phyloP scores from a whole-genome alignment of 345 rosid species.

The Draba incana region DNA sequence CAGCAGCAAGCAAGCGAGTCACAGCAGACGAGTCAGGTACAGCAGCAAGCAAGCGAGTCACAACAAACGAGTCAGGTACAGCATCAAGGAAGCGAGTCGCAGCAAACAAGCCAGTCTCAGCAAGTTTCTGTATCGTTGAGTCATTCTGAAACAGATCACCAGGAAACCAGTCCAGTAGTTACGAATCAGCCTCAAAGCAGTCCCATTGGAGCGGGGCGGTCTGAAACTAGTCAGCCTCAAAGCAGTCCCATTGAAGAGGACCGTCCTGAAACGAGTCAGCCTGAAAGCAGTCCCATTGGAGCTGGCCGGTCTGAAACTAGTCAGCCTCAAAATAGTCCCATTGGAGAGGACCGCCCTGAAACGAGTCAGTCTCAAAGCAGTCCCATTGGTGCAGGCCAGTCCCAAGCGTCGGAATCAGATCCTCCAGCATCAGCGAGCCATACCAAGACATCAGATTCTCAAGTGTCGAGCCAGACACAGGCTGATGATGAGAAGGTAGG shows the following conservation, averaged over 20 bases:
- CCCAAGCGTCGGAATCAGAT: slow-evolving; percentile 31
- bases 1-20: slow-evolving; percentile 6
- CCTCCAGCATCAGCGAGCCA: slow-evolving; percentile 33
- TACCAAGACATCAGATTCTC: slow-evolving; percentile 36
- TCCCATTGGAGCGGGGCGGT: slow-evolving; percentile 5
- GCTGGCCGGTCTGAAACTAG: slow-evolving; percentile 11
- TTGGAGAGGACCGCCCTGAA: not conserved
- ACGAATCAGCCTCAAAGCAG: slow-evolving; percentile 36
- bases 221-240: slow-evolving; percentile 30
- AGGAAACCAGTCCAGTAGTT: slow-evolving; percentile 34
- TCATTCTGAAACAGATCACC: slow-evolving; percentile 31
- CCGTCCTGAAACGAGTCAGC: slow-evolving; percentile 19
- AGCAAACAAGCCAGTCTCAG: slow-evolving; percentile 34
- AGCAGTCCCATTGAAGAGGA: slow-evolving; percentile 24
- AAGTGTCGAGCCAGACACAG: slow-evolving; percentile 54
- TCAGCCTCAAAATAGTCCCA: slow-evolving; percentile 33
- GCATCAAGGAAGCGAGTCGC: slow-evolving; percentile 32
- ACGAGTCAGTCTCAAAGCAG: slow-evolving; percentile 33
- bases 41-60: slow-evolving; percentile 29
- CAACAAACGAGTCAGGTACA: slow-evolving; percentile 24
- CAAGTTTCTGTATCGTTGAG: slow-evolving; percentile 28
- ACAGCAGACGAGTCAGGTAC: slow-evolving; percentile 25
- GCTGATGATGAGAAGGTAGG: slow-evolving; percentile 54
- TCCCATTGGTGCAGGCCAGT: not conserved
- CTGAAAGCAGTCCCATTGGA: slow-evolving; percentile 32